Percentiles rank a stretch among this genome's conserved stretches.
Evolutionary conservation across 495 filamentous ascomycete genomes (phyloP).

Genomic region (Penicillium fimorum): DNA sequence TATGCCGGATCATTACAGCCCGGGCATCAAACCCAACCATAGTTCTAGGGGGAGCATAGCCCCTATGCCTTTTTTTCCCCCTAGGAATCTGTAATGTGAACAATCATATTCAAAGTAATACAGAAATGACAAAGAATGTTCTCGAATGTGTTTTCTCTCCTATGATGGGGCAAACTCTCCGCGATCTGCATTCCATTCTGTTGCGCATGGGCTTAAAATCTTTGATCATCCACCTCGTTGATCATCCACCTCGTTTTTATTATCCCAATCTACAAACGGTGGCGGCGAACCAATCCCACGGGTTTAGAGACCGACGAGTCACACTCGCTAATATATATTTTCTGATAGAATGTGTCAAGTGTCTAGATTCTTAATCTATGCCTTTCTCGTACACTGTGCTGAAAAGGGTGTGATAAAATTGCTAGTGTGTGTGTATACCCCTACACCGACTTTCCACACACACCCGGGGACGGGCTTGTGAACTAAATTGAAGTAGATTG

Average conservation of each 20-base stretch:
- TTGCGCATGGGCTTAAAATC: neutral
- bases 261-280: neutral
- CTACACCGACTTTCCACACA: slow-evolving; percentile 2
- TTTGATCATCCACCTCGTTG: neutral
- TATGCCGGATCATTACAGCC: neutral
- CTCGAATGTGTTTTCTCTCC: neutral
- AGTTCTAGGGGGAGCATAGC: neutral
- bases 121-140: neutral
- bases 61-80: neutral
- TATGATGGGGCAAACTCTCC: neutral
- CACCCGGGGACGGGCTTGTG: neutral
- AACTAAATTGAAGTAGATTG: neutral
- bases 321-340: neutral
- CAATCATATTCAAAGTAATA: neutral
- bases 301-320: neutral
- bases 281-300: neutral
- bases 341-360: neutral
- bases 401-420: neutral
- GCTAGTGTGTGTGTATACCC: neutral
- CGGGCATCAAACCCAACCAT: too few relatives aligned
- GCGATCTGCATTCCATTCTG: neutral
- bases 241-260: neutral
- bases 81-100: neutral
- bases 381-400: neutral
- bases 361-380: neutral